Percentiles rank a stretch among this genome's conserved stretches.
Evolutionary conservation across 2,329 filamentous ascomycete genomes (phyloP).

Genomic region (Byssochlamys sp.): DNA sequence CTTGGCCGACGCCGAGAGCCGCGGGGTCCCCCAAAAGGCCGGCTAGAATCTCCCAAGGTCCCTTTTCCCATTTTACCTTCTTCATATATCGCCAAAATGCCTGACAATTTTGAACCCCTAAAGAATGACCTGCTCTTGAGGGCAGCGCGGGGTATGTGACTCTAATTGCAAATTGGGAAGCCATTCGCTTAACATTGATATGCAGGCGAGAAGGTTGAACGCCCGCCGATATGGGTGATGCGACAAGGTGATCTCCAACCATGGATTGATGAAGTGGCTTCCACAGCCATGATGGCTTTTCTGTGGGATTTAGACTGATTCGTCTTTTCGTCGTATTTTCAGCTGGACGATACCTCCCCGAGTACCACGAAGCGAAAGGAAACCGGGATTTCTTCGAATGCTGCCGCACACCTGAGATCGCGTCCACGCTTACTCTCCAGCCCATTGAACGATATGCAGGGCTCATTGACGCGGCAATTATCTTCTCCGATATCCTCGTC

Average conservation of each 20-base stretch:
- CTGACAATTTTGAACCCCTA: slow-evolving; percentile 65
- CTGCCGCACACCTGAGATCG: slow-evolving; percentile 85
- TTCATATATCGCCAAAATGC: slow-evolving; percentile 43
- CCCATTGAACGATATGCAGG: slow-evolving; percentile 85
- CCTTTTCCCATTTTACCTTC: neutral
- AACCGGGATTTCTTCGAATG: slow-evolving; percentile 91
- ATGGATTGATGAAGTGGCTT: neutral
- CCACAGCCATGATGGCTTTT: neutral
- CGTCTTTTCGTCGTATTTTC: slow-evolving; percentile 2
- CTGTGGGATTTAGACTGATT: slow-evolving; percentile 5
- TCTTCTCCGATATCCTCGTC: slow-evolving; percentile 96
- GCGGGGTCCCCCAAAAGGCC: neutral
- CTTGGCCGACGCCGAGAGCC: neutral
- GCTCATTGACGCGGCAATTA: slow-evolving; percentile 91
- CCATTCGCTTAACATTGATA: slow-evolving; percentile 10
- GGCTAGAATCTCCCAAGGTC: neutral
- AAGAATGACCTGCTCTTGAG: slow-evolving; percentile 88
- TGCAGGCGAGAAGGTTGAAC: slow-evolving; percentile 76
- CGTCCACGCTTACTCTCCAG: slow-evolving; percentile 86
- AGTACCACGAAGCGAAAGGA: slow-evolving; percentile 94
- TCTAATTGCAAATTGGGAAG: neutral
- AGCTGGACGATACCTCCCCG: slow-evolving; percentile 94
- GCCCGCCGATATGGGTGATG: slow-evolving; percentile 98
- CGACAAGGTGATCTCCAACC: slow-evolving; percentile 63
- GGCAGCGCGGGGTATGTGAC: slow-evolving; percentile 65